phyloP scores from a whole-genome alignment of 2,329 filamentous ascomycete species.

The Sordariomycetes sp. region DNA sequence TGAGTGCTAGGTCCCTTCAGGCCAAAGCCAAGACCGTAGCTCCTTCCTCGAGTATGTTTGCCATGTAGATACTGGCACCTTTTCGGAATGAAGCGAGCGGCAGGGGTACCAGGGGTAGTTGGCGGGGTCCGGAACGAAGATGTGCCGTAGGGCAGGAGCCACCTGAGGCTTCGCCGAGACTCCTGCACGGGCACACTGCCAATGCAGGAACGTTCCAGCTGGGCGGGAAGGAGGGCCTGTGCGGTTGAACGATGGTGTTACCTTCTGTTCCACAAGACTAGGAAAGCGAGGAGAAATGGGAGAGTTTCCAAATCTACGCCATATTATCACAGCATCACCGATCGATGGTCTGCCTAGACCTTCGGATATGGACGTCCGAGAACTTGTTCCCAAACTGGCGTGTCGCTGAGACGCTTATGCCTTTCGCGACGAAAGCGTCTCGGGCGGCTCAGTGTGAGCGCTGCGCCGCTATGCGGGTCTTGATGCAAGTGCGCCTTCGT shows the following conservation, averaged over 20 bases:
- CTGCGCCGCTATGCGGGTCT: too few relatives aligned
- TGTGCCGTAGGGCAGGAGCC: not conserved
- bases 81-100: constrained; percentile 1
- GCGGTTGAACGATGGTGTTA: not conserved
- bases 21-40: not conserved
- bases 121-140: not conserved
- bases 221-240: not conserved
- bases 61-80: not conserved
- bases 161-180: constrained; percentile 1
- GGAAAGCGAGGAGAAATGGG: not conserved
- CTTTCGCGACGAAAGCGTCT: too few relatives aligned
- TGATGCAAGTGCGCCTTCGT: too few relatives aligned
- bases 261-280: not conserved
- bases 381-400: not conserved
- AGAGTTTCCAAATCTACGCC: not conserved
- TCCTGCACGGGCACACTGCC: not conserved
- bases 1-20: not conserved
- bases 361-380: not conserved
- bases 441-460: too few relatives aligned
- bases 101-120: not conserved
- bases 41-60: not conserved
- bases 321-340: not conserved
- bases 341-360: not conserved
- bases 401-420: not conserved
- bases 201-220: constrained; percentile 3